Evolutionary conservation across 768 basidiomycete genomes (phyloP), one percentile per base, ranked within the genome.

Genomic region (Suillus weaverae): DNA sequence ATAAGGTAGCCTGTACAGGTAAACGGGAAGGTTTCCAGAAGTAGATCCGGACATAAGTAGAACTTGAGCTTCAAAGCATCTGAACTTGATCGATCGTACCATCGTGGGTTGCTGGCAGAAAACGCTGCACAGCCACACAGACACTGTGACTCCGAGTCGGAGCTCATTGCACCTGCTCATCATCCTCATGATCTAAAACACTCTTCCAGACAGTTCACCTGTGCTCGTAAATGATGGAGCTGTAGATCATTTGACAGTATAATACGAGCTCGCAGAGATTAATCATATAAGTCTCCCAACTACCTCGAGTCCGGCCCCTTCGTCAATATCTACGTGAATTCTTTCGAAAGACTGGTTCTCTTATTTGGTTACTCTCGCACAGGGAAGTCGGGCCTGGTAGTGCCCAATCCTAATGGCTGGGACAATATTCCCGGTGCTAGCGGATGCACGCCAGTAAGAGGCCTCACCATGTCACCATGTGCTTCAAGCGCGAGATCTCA

Each of bases 391-490:
- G 62, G 70, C 26, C 26, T 26, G n/a, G n/a, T n/a, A 2, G 50
- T 68, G 3, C 41, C 63, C 2, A 72, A 64, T 63, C 51, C 62
- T 11, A 46, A 57, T 0, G 69, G 66, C 5, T 73, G 72, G 67
- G 72, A 70, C 56, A 70, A 64, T 33, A 74, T 74, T 22, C 72
- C 64, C 2, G 67, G 66, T 5, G 72, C 69, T 60, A 68, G 72
- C 56, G 68, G 68, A 13, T 73, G 68, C 53, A 73, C 72, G 16
- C 72, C 70, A 46, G 72, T 67, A 39, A 50, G 71, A 55, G 38
- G 20, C 20, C 13, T 56, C 50, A 30, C 50, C 38, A 61, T 60
- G 50, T 32, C 50, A 30, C 50, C 38, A 61, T 60, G 50, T 32
- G 43, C 41, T 39, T 43, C 35, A 14, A 36, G 9, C 4, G 41